Evolutionary conservation across 1,284 basidiomycete species (phyloP), one percentile per base, ranked within the genome.

Genomic region (Jaminaea rosea): DNA sequence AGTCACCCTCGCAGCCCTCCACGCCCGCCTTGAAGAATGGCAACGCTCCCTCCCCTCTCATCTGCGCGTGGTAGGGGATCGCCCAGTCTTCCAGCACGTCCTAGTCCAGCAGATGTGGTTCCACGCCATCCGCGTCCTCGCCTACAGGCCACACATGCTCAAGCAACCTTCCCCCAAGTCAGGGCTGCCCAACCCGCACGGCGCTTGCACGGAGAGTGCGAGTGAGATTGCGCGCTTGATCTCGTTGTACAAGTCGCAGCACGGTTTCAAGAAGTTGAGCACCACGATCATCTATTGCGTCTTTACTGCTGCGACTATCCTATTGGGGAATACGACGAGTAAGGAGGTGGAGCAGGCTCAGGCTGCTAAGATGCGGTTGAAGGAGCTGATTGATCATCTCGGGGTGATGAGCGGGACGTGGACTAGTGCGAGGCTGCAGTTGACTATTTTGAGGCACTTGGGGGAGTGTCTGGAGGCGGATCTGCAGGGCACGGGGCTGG

Each of bases 241-340:
- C 44, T 51, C 54, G 8, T 48, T 58, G 9, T 65, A 63, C 37
- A 57, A 63, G 32, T 44, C 56, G 26, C 57, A 59, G n/a, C 62
- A 60, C 29, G 60, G 58, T 11, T 53, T 66, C 47, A 52, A 57
- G 29, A 62, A 63, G 31, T 50, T 64, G 1, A 60, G 59, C 1
- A 58, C 57, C 32, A 59, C 61, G 2, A 48, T 64, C 28, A 58
- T 60, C 13, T 68, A 61, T 52, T 61, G 56, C 52, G 55, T 68
- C 36, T 68, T 66, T 26, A 68, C 58, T 1, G 59, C 63, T 6
- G 57, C 57, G 2, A 66, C 65, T 15, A 63, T 68, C 51, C 59
- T 60, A 47, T 53, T 68, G 29, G 64, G 59, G 37, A 66, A 68
- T 34, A 65, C 62, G 11, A 68, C 63, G 3, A 62, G 59, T 24